Evolutionary conservation across 2,329 filamentous ascomycete genomes (phyloP).

Genomic region (Phyllosticta ampelicida): DNA sequence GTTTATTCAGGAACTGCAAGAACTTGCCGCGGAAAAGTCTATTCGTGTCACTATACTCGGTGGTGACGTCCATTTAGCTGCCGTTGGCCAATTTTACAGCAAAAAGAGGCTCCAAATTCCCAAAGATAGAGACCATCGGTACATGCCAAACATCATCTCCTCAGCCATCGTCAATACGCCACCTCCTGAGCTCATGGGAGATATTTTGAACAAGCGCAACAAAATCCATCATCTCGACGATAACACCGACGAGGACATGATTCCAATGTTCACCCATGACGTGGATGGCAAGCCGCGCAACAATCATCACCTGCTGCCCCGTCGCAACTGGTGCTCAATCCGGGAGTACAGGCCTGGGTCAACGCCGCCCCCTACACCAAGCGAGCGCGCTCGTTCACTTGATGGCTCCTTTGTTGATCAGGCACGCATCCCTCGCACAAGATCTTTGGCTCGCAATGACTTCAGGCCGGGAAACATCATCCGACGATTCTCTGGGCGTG

Average conservation of each 20-base stretch:
- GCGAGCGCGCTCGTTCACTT: conserved; percentile 9
- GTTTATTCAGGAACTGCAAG: conserved; percentile 83
- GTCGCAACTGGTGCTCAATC: conserved; percentile 94
- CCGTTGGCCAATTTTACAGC: conserved; percentile 89
- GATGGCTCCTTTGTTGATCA: conserved; percentile 11
- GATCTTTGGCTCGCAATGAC: conserved; percentile 18
- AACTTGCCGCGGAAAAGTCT: conserved; percentile 85
- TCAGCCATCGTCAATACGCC: conserved; percentile 92
- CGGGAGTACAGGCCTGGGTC: conserved; percentile 68
- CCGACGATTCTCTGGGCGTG: conserved; percentile 27
- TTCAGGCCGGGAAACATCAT: conserved; percentile 32
- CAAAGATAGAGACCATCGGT: conserved; percentile 87
- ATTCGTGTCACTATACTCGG: conserved; percentile 85
- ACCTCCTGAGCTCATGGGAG: conserved; percentile 75
- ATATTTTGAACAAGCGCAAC: conserved; percentile 88
- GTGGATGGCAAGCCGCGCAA: conserved; percentile 84
- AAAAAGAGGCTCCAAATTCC: conserved; percentile 71
- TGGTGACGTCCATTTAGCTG: conserved; percentile 87
- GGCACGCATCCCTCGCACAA: conserved; percentile 17
- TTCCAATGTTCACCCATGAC: conserved; percentile 80
- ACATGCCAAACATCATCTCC: conserved; percentile 93
- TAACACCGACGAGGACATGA: conserved; percentile 89
- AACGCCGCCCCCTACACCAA: conserved; percentile 61
- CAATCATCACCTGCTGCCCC: conserved; percentile 79
- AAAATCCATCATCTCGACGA: conserved; percentile 55